Base-by-base conservation (phyloP, 495 filamentous ascomycete genomes). In the Aspergillus conjunctus region DNA sequence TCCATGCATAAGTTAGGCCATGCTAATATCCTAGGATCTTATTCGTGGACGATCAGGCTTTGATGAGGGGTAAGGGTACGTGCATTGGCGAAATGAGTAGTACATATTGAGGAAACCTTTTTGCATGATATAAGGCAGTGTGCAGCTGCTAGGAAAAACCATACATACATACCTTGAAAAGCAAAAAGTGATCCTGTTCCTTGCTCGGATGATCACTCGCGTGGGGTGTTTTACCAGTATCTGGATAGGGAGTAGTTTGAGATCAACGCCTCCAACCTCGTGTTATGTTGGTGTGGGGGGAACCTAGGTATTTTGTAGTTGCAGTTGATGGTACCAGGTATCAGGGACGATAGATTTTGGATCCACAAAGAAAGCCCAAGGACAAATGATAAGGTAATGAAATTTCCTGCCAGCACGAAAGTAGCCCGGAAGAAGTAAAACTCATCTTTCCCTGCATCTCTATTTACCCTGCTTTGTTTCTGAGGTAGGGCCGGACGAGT, bases 1-100 rank as follows among this genome's bases (percentile, higher is more conserved):
- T 48, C 20, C 18, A 48, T 48, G 44, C 44, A 48, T 48, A 17
- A 48, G 11, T 41, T 41, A 41, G 37, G 26, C 10, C 44, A 18
- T 48, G 44, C 17, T 6, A 10, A 21, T 18, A n/a, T 11, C n/a
- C 17, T 10, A 11, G 44, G 44, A 48, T 21, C n/a, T 22, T 48
- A 48, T 48, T 48, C 20, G n/a, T 17, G 10, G 15, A 21, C 4
- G 44, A 20, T 48, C 20, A 17, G 20, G 18, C 20, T 10, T 10
- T 4, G 44, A 21, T 48, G 44, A 48, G 44, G 43, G 44, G 44
- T 48, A 48, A 21, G 17, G 44, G n/a, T 48, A 21, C 44, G 44
- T 21, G 44, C 44, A 48, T 18, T 48, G 17, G 17, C 18, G 7
- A n/a, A 41, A 41, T 41, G 37, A n/a, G 11, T 26, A 26, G 26